phyloP scores from a whole-genome alignment of 306 rosid species.

The Prinsepia uniflora region DNA sequence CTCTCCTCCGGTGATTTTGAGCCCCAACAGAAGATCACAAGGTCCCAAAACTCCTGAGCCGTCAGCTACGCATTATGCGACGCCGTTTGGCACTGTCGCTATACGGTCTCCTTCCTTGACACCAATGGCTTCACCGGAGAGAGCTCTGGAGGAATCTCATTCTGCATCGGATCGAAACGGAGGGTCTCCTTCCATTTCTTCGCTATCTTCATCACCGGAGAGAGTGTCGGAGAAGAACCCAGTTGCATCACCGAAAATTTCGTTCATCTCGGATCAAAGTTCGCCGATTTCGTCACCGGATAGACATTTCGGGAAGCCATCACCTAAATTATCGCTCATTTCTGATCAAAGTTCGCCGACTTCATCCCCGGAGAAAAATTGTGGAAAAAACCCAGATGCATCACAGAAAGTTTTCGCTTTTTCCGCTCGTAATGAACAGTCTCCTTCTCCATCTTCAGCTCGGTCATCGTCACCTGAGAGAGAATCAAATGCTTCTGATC shows the following conservation, averaged over 20 bases:
- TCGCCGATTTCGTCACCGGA: slow-evolving; percentile 27
- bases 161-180: slow-evolving; percentile 16
- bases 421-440: slow-evolving; percentile 19
- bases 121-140: slow-evolving; percentile 29
- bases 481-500: slow-evolving; percentile 21
- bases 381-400: slow-evolving; percentile 8
- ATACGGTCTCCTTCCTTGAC: slow-evolving; percentile 27
- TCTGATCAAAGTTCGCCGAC: slow-evolving; percentile 19
- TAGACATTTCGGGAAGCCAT: slow-evolving; percentile 11
- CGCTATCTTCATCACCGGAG: slow-evolving; percentile 23
- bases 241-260: slow-evolving; percentile 13
- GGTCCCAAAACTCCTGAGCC: slow-evolving; percentile 17
- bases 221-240: slow-evolving; percentile 11
- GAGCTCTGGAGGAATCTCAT: slow-evolving; percentile 15
- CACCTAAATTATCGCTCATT: slow-evolving; percentile 7
- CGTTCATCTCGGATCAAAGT: slow-evolving; percentile 17
- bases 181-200: slow-evolving; percentile 13
- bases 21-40: slow-evolving; percentile 29
- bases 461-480: slow-evolving; percentile 26
- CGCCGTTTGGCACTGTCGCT: slow-evolving; percentile 7
- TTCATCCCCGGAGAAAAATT: slow-evolving; percentile 27
- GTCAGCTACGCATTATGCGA: slow-evolving; percentile 9
- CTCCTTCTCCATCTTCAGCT: slow-evolving; percentile 19
- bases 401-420: slow-evolving; percentile 18
- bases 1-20: slow-evolving; percentile 36